Percentiles rank a stretch among this genome's conserved stretches.
Conservation (phyloP, 1,284 basidiomycete species). For the Cutaneotrichosporon curvatum region DNA sequence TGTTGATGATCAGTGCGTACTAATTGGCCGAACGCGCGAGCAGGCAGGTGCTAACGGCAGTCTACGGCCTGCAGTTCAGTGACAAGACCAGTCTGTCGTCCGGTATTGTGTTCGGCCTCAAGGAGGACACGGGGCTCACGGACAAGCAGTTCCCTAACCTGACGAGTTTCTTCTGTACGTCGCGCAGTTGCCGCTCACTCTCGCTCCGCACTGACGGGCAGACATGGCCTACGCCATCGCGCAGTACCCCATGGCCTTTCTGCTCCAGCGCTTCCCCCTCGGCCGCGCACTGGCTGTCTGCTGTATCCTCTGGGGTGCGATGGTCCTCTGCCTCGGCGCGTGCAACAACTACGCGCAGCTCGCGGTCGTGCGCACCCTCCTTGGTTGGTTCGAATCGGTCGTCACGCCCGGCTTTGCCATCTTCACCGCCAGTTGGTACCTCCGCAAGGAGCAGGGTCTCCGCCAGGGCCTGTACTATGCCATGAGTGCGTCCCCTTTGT, state of each 20-base stretch:
- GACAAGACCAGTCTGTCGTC: slow-evolving; percentile 13
- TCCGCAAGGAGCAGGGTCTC: slow-evolving; percentile 12
- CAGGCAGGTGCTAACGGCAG: not conserved
- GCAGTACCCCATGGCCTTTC: slow-evolving; percentile 26
- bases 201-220: slow-evolving; percentile 2
- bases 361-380: slow-evolving; percentile 12
- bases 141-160: slow-evolving; percentile 26
- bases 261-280: slow-evolving; percentile 25
- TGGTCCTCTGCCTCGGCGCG: slow-evolving; percentile 22
- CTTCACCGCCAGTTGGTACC: slow-evolving; percentile 11
- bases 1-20: slow-evolving; percentile 2
- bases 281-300: slow-evolving; percentile 18
- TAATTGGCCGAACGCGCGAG: too few relatives aligned
- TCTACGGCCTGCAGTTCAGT: slow-evolving; percentile 9
- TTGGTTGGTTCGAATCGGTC: slow-evolving; percentile 28
- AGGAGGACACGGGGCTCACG: slow-evolving; percentile 24
- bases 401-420: slow-evolving; percentile 29
- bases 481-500: slow-evolving; percentile 18
- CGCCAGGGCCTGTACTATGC: slow-evolving; percentile 22
- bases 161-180: slow-evolving; percentile 6
- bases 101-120: slow-evolving; percentile 21
- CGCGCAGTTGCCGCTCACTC: not conserved
- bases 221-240: slow-evolving; percentile 22
- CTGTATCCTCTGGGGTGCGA: slow-evolving; percentile 21
- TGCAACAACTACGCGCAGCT: slow-evolving; percentile 26